Evolutionary conservation across 2,329 filamentous ascomycete genomes (phyloP), one percentile per base, ranked within the genome.

Genomic region (Cordyceps farinosa): DNA sequence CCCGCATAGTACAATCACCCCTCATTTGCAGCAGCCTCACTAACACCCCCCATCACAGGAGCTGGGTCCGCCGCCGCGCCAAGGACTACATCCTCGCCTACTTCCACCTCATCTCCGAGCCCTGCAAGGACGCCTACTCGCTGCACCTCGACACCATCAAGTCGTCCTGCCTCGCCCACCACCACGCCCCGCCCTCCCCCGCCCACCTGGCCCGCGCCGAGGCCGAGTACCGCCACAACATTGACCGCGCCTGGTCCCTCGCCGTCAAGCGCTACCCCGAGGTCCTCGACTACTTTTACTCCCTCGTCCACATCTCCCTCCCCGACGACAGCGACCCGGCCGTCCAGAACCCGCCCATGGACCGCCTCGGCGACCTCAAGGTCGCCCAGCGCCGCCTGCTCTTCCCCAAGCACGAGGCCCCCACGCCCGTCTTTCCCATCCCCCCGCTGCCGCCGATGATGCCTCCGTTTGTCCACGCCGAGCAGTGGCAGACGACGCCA

Each of bases 271-370:
- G 87, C 61, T 94, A 93, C 69, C 90, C 90, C 5, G 89, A 92
- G 72, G 87, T 93, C n/a, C 79, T 94, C 61, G 88, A 92, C 74
- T 92, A 93, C 75, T 93, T 90, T 72, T 93, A 89, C 75, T 81
- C 85, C 64, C 78, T 92, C 44, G 87, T 92, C 42, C 84, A 87
- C 61, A 73, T 92, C 64, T 83, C 80, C 29, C 75, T 91, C 5
- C 90, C 90, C 0, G 76, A 77, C 47, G 87, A 91, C 63, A 79
- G 86, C 61, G 86, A 88, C 47, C 75, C 81, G 2, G 76, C 77
- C 17, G 84, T 89, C 42, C 84, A 83, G 68, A 82, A 87, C 63
- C 86, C 86, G 38, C 85, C 85, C 3, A 73, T 88, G 65, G 84
- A 81, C 67, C 81, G 82, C 62, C 75, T 84, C 63, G 78, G 73